phyloP scores from a whole-genome alignment of 495 filamentous ascomycete genomes.

The Talaromyces wortmannii region DNA sequence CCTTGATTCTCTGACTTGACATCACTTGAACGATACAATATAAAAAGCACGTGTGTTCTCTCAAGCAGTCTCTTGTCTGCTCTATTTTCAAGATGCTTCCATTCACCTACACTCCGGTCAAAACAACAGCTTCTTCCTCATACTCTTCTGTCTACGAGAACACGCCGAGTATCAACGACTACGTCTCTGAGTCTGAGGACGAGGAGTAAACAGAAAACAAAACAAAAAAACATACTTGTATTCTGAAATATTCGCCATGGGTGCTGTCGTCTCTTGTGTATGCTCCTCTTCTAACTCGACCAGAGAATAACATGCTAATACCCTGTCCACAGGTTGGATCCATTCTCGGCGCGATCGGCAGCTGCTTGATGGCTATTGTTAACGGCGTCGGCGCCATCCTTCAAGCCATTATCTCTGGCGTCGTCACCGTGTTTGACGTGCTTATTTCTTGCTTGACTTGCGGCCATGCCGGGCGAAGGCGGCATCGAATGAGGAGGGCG shows the following conservation, averaged over 20 bases:
- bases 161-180: conserved; percentile 6
- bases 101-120: conserved; percentile 23
- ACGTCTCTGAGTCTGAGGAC: background rate
- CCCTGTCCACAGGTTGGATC: conserved; percentile 54
- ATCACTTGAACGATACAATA: background rate
- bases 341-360: conserved; percentile 79
- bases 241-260: conserved; percentile 58
- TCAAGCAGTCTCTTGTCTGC: background rate
- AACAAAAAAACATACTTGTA: background rate
- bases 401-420: conserved; percentile 72
- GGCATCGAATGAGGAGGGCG: conserved; percentile 6
- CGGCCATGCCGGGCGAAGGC: conserved; percentile 45
- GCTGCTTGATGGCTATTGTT: conserved; percentile 76
- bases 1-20: too few relatives aligned
- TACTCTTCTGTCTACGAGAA: conserved; percentile 8
- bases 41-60: background rate
- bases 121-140: conserved; percentile 23
- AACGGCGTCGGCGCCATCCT: conserved; percentile 71
- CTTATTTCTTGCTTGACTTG: conserved; percentile 86
- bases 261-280: conserved; percentile 95
- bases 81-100: conserved; percentile 19
- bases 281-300: conserved; percentile 19
- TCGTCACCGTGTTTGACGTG: conserved; percentile 73
- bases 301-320: background rate
- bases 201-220: conserved; percentile 3